Conservation (phyloP, 2,329 filamentous ascomycete genomes). For the Biscogniauxia marginata region DNA sequence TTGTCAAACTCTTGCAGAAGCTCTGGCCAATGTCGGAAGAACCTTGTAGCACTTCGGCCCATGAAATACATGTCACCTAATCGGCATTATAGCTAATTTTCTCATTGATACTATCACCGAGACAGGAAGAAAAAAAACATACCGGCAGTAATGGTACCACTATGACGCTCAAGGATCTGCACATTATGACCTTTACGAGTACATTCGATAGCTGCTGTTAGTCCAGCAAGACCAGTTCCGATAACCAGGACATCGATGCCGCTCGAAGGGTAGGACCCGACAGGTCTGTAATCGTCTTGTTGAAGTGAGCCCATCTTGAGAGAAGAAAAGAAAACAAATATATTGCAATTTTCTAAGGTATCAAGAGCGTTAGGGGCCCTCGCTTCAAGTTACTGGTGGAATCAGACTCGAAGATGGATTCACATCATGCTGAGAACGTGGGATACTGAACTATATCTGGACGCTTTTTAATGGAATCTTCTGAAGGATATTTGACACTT, state of each 20-base stretch:
- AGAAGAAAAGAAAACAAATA: neutral
- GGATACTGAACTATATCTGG: too few species aligned
- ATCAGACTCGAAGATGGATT: neutral
- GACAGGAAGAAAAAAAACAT: constrained; percentile 18
- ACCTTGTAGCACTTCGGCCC: constrained; percentile 53
- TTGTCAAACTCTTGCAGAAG: constrained; percentile 48
- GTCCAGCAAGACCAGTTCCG: constrained; percentile 57
- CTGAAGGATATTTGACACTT: too few species aligned
- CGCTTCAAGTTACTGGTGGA: too few species aligned
- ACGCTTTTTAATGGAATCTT: too few species aligned
- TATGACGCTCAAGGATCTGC: constrained; percentile 46
- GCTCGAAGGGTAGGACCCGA: constrained; percentile 49
- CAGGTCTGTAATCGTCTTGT: constrained; percentile 42
- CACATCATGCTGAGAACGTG: too few species aligned
- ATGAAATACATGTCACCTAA: constrained; percentile 61
- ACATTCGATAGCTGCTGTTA: constrained; percentile 61
- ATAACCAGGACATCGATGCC: constrained; percentile 52
- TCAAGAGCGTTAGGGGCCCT: too few species aligned
- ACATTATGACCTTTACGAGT: constrained; percentile 57
- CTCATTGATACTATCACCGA: neutral
- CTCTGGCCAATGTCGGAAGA: constrained; percentile 56
- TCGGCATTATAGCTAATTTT: constrained; percentile 4
- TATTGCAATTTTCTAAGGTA: neutral
- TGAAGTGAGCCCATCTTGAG: constrained; percentile 26
- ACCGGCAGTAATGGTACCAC: constrained; percentile 52